Percentiles rank a stretch among this genome's conserved stretches.
phyloP scores from a whole-genome alignment of 345 rosid genomes.

The Hibiscus trionum region DNA sequence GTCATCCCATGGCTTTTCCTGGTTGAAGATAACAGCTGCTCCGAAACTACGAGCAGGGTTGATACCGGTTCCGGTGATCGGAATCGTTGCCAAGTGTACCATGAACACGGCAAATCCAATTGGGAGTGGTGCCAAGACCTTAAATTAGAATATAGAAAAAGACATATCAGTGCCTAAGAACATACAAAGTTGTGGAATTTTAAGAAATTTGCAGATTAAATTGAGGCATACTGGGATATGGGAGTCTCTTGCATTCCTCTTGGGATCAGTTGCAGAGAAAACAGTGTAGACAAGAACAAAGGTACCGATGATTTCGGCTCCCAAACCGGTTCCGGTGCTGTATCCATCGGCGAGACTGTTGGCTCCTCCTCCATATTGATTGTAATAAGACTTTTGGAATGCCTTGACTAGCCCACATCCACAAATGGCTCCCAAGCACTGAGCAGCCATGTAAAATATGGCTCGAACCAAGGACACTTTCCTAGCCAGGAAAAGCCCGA shows the following conservation, averaged over 20 bases:
- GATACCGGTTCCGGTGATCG: slow-evolving; percentile 67
- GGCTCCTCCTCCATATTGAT: slow-evolving; percentile 55
- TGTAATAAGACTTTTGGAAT: slow-evolving; percentile 45
- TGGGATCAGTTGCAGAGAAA: slow-evolving; percentile 63
- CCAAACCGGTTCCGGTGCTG: slow-evolving; percentile 56
- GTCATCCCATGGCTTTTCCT: slow-evolving; percentile 52
- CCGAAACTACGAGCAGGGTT: slow-evolving; percentile 69
- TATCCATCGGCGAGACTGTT: slow-evolving; percentile 41
- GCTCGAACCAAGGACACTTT: slow-evolving; percentile 57
- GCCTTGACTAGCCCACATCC: slow-evolving; percentile 57
- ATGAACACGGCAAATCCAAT: slow-evolving; percentile 67
- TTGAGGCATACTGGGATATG: slow-evolving; percentile 48
- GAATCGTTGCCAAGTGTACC: slow-evolving; percentile 66
- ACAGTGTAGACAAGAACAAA: slow-evolving; percentile 64
- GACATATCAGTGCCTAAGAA: not conserved
- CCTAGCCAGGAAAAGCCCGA: slow-evolving; percentile 55
- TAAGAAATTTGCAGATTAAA: not conserved
- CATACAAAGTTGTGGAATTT: not conserved
- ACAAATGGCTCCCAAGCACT: slow-evolving; percentile 60
- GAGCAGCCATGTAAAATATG: slow-evolving; percentile 54
- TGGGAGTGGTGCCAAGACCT: slow-evolving; percentile 64
- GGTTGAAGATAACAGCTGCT: slow-evolving; percentile 44
- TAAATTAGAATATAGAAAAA: not conserved
- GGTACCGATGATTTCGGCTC: slow-evolving; percentile 59
- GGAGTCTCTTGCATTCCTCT: slow-evolving; percentile 53